Percentiles rank a stretch among this genome's conserved stretches.
Evolutionary conservation across 1,284 basidiomycete genomes (phyloP).

Genomic region (Rhodotorula mucilaginosa): DNA sequence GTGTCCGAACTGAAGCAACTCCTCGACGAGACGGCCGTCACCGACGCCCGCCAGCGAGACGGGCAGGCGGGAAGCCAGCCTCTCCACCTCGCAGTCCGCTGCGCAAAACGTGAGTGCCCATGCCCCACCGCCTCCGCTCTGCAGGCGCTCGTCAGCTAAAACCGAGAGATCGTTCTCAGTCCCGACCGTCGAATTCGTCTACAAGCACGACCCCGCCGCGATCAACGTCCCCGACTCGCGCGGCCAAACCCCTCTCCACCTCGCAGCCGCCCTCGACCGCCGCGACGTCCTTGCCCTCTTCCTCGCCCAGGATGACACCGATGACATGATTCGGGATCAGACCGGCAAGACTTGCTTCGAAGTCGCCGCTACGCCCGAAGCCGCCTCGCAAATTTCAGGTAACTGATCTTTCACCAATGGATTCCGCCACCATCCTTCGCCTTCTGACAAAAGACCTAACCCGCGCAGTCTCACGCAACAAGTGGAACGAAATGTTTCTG

Average conservation of each 20-base stretch:
- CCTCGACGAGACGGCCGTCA: constrained; percentile 3
- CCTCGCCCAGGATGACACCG: constrained; percentile 47
- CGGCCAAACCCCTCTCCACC: constrained; percentile 78
- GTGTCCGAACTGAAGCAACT: constrained; percentile 4
- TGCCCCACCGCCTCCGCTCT: no score
- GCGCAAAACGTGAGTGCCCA: constrained; percentile 36
- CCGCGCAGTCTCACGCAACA: constrained; percentile 70
- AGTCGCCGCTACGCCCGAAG: constrained; percentile 61
- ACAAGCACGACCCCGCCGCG: constrained; percentile 34
- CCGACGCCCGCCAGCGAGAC: neutral
- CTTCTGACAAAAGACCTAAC: neutral
- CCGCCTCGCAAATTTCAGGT: constrained; percentile 64
- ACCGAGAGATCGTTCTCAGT: constrained; percentile 3
- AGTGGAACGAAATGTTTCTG: constrained; percentile 73
- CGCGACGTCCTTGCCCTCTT: constrained; percentile 62
- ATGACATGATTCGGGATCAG: constrained; percentile 73
- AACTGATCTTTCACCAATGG: constrained; percentile 39
- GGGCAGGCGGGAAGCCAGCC: constrained; percentile 11
- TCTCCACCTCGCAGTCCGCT: constrained; percentile 43
- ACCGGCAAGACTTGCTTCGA: constrained; percentile 71
- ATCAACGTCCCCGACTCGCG: constrained; percentile 45
- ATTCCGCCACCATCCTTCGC: neutral
- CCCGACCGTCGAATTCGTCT: constrained; percentile 44
- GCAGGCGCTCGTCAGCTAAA: neutral
- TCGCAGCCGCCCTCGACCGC: constrained; percentile 77